These are phyloP conservation scores for Saussurea involucrata DNA, from an alignment of 129 eudicot species.

Conservation along the genomic window DNA sequence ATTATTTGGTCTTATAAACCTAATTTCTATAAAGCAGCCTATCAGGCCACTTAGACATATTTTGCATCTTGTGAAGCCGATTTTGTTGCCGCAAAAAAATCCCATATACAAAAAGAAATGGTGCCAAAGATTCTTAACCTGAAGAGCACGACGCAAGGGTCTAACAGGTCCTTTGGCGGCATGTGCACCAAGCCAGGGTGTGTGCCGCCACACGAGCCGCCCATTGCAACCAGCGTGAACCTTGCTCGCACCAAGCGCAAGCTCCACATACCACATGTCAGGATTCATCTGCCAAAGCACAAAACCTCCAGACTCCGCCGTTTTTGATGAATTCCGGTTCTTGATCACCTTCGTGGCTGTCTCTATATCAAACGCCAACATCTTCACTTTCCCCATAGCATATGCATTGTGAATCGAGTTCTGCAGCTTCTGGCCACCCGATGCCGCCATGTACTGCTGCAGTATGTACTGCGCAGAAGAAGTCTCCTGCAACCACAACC, in stretches of 20 bases:
- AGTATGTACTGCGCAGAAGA: slow-evolving; percentile 96
- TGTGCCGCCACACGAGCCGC: slow-evolving; percentile 90
- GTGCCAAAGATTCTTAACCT: slow-evolving; percentile 38
- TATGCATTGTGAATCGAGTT: slow-evolving; percentile 69
- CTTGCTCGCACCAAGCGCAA: slow-evolving; percentile 88
- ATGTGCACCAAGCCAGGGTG: slow-evolving; percentile 94
- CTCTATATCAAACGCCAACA: slow-evolving; percentile 82
- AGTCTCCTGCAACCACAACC: slow-evolving; percentile 63
- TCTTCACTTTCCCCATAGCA: slow-evolving; percentile 84
- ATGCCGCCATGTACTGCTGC: slow-evolving; percentile 91
- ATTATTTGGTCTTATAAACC: background rate
- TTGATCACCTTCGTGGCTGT: slow-evolving; percentile 84
- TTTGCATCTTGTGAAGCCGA: background rate
- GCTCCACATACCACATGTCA: slow-evolving; percentile 96
- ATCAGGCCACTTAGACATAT: background rate
- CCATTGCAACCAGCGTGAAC: slow-evolving; percentile 96
- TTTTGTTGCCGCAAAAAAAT: background rate
- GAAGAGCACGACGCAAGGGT: slow-evolving; percentile 93
- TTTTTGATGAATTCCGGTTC: slow-evolving; percentile 60
- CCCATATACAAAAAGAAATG: background rate
- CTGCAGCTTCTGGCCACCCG: slow-evolving; percentile 79
- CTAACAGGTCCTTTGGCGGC: slow-evolving; percentile 96
- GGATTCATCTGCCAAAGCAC: slow-evolving; percentile 96
- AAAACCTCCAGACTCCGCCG: slow-evolving; percentile 82
- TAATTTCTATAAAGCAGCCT: background rate